Evolutionary conservation across 2,329 filamentous ascomycete species (phyloP).

Genomic region (Alternaria triticimaculans): DNA sequence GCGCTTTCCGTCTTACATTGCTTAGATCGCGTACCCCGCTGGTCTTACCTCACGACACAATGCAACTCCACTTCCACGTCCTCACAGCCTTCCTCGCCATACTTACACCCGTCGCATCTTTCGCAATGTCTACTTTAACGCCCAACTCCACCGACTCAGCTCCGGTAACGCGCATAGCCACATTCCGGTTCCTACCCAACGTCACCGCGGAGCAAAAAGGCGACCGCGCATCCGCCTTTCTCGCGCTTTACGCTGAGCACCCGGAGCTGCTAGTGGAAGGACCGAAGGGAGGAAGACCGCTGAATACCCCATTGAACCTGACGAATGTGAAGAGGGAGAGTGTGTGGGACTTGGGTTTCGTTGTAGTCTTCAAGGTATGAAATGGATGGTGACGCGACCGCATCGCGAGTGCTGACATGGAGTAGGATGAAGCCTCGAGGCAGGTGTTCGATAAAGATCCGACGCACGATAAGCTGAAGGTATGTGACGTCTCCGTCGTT

Average conservation of each 20-base stretch:
- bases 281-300: conserved; percentile 28
- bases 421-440: conserved; percentile 27
- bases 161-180: conserved; percentile 32
- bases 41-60: neutral
- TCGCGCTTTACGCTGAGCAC: conserved; percentile 28
- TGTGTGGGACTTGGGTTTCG: conserved; percentile 35
- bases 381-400: neutral
- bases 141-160: neutral
- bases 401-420: neutral
- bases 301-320: conserved; percentile 29
- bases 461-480: conserved; percentile 34
- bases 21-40: neutral
- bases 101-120: too few species aligned
- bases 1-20: neutral
- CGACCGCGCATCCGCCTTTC: conserved; percentile 30
- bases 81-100: conserved; percentile 2
- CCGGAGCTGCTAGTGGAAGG: conserved; percentile 19
- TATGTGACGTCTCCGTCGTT: neutral
- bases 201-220: conserved; percentile 28
- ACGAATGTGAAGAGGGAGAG: conserved; percentile 31
- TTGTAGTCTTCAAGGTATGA: conserved; percentile 34
- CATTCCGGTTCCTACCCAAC: conserved; percentile 26
- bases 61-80: neutral
- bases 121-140: neutral
- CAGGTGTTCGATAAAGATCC: conserved; percentile 29